Base-by-base conservation (phyloP, 257 asterid species). In the Gynochthodes officinalis region DNA sequence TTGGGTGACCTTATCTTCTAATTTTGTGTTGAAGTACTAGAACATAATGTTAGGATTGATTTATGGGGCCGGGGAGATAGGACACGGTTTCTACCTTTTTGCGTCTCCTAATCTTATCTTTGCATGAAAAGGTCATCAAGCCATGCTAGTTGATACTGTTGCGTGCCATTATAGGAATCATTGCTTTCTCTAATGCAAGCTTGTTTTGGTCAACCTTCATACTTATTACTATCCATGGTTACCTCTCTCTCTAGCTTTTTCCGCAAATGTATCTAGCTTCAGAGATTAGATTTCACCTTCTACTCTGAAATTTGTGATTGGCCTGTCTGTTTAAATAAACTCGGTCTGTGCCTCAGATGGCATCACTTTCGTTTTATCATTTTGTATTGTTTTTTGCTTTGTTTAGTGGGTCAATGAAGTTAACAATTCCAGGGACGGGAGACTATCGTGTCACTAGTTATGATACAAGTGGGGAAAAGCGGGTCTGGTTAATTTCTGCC, bases 101-200 rank as follows among this genome's bases (percentile, higher is more conserved):
- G 35, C 39, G 52, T 69, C 64, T 70, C 71, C 43, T 42, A 57
- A 64, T 66, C 78, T 57, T 67, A 33, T 69, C 78, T 54, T 66
- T 76, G 72, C 76, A 73, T 69, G 76, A 64, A 73, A 80, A 73
- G 69, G 62, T 65, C 60, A 77, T 59, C 71, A 65, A 53, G 68
- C 58, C 61, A 32, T 73, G 42, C 62, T 58, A 18, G 53, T 42
- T 65, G 50, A 67, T 61, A 46, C 53, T 58, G 63, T 44, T 80
- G 84, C 84, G 78, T 80, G 84, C 78, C 75, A 76, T 72, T 6
- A 68, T 55, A 67, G 69, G 39, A 30, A 80, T 80, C 81, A 80
- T 80, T 76, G 73, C 72, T 62, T 63, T 72, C 73, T 70, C 33
- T n/a, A 72, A 72, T 54, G 75, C 73, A 37, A 39, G 63, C 62